These are phyloP conservation scores for Bipolaris bicolor DNA, from an alignment of 2,329 filamentous ascomycete genomes.

Conservation along the genomic window DNA sequence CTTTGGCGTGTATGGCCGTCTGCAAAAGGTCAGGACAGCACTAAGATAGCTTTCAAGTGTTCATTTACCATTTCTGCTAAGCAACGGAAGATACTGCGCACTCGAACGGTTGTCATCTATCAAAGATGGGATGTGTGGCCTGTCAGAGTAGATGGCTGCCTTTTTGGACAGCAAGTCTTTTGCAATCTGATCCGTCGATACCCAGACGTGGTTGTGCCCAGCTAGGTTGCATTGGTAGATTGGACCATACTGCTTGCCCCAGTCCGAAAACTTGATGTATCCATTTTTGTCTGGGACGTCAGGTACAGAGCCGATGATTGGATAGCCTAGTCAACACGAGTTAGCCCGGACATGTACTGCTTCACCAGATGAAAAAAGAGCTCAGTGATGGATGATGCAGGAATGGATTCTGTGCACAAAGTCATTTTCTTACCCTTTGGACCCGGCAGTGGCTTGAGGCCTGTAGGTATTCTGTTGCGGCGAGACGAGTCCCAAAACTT, in stretches of 20 bases:
- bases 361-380: neutral
- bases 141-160: conserved; percentile 54
- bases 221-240: conserved; percentile 55
- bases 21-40: conserved; percentile 28
- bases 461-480: conserved; percentile 38
- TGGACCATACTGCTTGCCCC: conserved; percentile 53
- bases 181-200: conserved; percentile 52
- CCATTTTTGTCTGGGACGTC: conserved; percentile 53
- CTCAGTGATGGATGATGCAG: neutral
- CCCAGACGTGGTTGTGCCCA: conserved; percentile 55
- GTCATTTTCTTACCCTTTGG: conserved; percentile 46
- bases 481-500: conserved; percentile 36
- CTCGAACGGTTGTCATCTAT: conserved; percentile 54
- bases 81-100: conserved; percentile 54
- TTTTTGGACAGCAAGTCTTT: conserved; percentile 54
- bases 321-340: conserved; percentile 44
- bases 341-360: conserved; percentile 12
- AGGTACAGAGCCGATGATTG: conserved; percentile 51
- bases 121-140: conserved; percentile 54
- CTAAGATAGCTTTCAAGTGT: neutral
- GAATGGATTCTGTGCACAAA: conserved; percentile 5
- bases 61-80: conserved; percentile 51
- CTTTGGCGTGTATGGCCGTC: conserved; percentile 52
- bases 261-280: conserved; percentile 55
- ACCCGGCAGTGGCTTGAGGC: conserved; percentile 48